phyloP scores from a whole-genome alignment of 2,329 filamentous ascomycete species.

The Trichocomaceae sp. region DNA sequence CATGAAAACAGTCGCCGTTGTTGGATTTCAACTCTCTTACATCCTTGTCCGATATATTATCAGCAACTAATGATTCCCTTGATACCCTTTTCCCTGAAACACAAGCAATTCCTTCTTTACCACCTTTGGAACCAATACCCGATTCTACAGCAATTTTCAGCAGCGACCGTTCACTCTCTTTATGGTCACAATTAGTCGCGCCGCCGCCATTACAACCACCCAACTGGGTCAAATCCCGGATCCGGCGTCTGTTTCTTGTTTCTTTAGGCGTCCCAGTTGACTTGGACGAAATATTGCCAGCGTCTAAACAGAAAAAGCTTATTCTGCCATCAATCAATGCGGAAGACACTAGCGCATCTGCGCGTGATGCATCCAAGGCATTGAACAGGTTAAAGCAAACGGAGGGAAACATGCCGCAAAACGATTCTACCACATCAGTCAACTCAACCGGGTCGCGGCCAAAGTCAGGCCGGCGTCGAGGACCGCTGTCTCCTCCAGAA shows the following conservation, averaged over 20 bases:
- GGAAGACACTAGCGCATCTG: constrained; percentile 49
- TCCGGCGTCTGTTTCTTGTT: constrained; percentile 88
- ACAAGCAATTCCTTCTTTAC: constrained; percentile 28
- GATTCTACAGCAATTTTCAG: constrained; percentile 60
- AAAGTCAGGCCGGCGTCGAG: constrained; percentile 33
- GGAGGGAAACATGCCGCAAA: constrained; percentile 28
- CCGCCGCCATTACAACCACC: constrained; percentile 91
- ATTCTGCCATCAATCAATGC: constrained; percentile 73
- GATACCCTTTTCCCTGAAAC: constrained; percentile 41
- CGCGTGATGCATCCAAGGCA: constrained; percentile 46
- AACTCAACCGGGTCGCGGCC: constrained; percentile 25
- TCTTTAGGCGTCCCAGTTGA: constrained; percentile 94
- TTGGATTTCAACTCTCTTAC: constrained; percentile 51
- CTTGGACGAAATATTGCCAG: constrained; percentile 91
- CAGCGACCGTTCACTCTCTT: constrained; percentile 76
- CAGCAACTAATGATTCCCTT: constrained; percentile 34
- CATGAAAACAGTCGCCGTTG: constrained; percentile 28
- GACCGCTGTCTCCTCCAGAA: constrained; percentile 61
- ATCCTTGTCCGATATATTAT: constrained; percentile 37
- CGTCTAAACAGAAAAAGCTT: constrained; percentile 96
- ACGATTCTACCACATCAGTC: constrained; percentile 20
- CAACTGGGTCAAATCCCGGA: constrained; percentile 95
- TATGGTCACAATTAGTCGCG: constrained; percentile 95
- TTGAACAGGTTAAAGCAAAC: constrained; percentile 26
- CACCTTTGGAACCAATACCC: constrained; percentile 35